These are phyloP conservation scores for Protomyces arabidopsidicola DNA, from an alignment of 1,139 yeast species.

Conservation along the genomic window DNA sequence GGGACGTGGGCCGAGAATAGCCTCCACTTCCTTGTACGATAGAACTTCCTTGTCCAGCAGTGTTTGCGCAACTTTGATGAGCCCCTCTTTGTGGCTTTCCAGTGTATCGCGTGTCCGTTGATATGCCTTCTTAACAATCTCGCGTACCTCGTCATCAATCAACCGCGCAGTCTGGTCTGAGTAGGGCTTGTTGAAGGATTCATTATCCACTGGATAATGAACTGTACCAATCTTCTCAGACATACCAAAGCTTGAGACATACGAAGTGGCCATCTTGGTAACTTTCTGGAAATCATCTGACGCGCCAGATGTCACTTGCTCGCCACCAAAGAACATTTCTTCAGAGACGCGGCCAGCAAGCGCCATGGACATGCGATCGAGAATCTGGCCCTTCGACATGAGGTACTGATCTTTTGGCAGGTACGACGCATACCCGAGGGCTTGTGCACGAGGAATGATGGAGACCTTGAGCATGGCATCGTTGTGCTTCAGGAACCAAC, in stretches of 20 bases:
- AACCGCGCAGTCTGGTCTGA: slow-evolving; percentile 77
- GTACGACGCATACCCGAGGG: slow-evolving; percentile 96
- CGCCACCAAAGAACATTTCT: slow-evolving; percentile 66
- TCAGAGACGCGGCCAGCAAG: slow-evolving; percentile 95
- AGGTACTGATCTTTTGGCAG: slow-evolving; percentile 90
- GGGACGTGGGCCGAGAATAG: slow-evolving; percentile 81
- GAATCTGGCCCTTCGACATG: slow-evolving; percentile 69
- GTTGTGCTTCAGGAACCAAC: slow-evolving; percentile 86
- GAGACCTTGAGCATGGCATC: slow-evolving; percentile 93
- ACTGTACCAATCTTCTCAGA: slow-evolving; percentile 77
- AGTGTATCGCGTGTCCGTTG: slow-evolving; percentile 62
- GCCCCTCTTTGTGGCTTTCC: slow-evolving; percentile 64
- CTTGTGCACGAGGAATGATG: slow-evolving; percentile 93
- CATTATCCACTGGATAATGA: slow-evolving; percentile 61
- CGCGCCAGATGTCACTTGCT: slow-evolving; percentile 90
- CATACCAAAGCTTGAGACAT: slow-evolving; percentile 94
- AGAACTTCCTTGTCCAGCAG: slow-evolving; percentile 77
- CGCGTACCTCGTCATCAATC: slow-evolving; percentile 79
- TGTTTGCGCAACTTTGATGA: slow-evolving; percentile 81
- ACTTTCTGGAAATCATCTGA: slow-evolving; percentile 94
- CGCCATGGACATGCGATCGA: slow-evolving; percentile 93
- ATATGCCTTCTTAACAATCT: slow-evolving; percentile 76
- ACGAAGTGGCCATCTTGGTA: slow-evolving; percentile 86
- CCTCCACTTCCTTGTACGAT: slow-evolving; percentile 85
- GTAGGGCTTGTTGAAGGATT: slow-evolving; percentile 71